Evolutionary conservation across 345 rosid genomes (phyloP).

Genomic region (Ceriops decandra): DNA sequence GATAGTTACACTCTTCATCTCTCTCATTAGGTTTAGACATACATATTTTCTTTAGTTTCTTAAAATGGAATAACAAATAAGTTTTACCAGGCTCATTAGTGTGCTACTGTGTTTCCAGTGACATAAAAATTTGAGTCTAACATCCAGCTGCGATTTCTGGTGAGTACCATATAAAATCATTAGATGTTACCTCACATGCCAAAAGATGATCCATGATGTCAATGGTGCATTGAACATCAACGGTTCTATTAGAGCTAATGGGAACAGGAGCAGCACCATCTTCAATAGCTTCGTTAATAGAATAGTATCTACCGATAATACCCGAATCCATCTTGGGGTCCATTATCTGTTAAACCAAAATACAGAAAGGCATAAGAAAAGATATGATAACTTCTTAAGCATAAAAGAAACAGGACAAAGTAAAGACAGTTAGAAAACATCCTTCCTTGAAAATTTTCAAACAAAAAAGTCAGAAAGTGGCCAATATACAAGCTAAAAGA

Average conservation of each 20-base stretch:
- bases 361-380: neutral
- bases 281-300: constrained; percentile 93
- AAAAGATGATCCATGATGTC: constrained; percentile 96
- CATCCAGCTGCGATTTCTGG: neutral
- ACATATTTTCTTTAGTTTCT: neutral
- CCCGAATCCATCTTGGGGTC: constrained; percentile 99
- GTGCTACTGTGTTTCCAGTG: neutral
- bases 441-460: neutral
- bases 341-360: constrained; percentile 63
- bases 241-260: constrained; percentile 55
- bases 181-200: constrained; percentile 73
- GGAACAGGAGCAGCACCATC: constrained; percentile 85
- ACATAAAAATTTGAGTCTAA: neutral
- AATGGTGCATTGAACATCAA: constrained; percentile 64
- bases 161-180: neutral
- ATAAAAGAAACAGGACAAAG: neutral
- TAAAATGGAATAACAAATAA: neutral
- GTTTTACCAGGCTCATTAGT: neutral
- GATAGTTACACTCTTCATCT: neutral
- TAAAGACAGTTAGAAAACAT: neutral
- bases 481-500: neutral
- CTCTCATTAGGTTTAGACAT: neutral
- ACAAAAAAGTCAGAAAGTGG: neutral
- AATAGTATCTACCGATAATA: constrained; percentile 65
- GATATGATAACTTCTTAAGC: neutral